A percentile compares a stretch with the other conserved stretches of the same genome.
phyloP scores from a whole-genome alignment of 208 protist species.

The Acanthamoeba healyi region DNA sequence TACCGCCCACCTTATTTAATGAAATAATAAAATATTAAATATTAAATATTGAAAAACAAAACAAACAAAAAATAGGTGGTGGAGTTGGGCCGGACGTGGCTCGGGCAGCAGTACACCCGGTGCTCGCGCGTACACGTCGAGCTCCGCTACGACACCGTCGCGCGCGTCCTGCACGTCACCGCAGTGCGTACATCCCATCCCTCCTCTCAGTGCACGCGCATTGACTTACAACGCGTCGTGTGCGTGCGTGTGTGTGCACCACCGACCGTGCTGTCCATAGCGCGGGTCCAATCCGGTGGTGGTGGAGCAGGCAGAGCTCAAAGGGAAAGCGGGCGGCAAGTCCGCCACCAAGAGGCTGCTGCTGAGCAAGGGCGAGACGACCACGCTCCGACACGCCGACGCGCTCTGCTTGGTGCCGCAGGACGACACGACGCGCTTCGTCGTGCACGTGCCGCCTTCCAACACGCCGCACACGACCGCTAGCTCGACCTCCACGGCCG shows the following conservation, averaged over 20 bases:
- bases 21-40: no score
- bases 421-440: slow-evolving; percentile 18
- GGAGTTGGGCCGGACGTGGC: not conserved
- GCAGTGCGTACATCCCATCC: not conserved
- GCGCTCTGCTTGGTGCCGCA: not conserved
- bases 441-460: not conserved
- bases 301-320: not conserved
- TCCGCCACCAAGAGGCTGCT: not conserved
- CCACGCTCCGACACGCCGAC: not conserved
- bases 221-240: no score
- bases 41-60: no score
- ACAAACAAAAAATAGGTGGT: no score
- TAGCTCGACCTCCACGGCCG: not conserved
- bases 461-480: no score
- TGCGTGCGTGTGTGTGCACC: no score
- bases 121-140: slow-evolving; percentile 21
- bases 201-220: not conserved
- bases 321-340: not conserved
- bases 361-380: not conserved
- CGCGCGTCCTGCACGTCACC: not conserved
- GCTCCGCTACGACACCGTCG: not conserved
- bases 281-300: not conserved
- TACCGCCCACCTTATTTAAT: no score
- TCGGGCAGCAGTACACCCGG: slow-evolving; percentile 11
- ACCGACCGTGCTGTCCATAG: no score